These are phyloP conservation scores for Pichia sp. DNA, from an alignment of 1,139 yeast genomes.

Conservation along the genomic window DNA sequence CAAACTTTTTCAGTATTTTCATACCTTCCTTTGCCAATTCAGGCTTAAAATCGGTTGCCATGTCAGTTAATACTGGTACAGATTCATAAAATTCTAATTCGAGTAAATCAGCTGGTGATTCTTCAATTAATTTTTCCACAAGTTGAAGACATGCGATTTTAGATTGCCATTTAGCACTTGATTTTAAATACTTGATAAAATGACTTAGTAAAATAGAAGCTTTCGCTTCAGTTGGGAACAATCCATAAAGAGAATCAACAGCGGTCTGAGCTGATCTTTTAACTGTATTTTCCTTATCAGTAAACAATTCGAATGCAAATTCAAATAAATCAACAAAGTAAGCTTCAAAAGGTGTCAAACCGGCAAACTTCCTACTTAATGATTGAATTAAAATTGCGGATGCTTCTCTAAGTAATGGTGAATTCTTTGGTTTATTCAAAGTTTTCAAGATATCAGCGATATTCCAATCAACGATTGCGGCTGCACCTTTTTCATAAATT, in stretches of 20 bases:
- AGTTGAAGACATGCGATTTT: constrained; percentile 72
- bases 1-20: constrained; percentile 61
- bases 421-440: constrained; percentile 64
- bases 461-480: constrained; percentile 57
- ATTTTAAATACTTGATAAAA: constrained; percentile 54
- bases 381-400: constrained; percentile 62
- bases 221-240: constrained; percentile 74
- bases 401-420: constrained; percentile 69
- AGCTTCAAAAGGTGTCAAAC: constrained; percentile 68
- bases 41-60: constrained; percentile 93
- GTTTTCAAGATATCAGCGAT: constrained; percentile 55
- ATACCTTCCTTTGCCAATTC: constrained; percentile 86
- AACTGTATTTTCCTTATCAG: constrained; percentile 84
- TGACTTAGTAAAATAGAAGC: constrained; percentile 61
- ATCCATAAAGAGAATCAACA: constrained; percentile 56
- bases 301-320: constrained; percentile 54
- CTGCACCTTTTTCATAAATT: constrained; percentile 40
- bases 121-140: constrained; percentile 67
- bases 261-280: constrained; percentile 75
- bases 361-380: constrained; percentile 58
- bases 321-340: constrained; percentile 54
- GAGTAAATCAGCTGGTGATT: constrained; percentile 77
- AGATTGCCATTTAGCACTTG: constrained; percentile 92
- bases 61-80: constrained; percentile 80
- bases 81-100: constrained; percentile 73